These are phyloP conservation scores for Ogataea trehalophila DNA, from an alignment of 805 yeast genomes.

Conservation along the genomic window DNA sequence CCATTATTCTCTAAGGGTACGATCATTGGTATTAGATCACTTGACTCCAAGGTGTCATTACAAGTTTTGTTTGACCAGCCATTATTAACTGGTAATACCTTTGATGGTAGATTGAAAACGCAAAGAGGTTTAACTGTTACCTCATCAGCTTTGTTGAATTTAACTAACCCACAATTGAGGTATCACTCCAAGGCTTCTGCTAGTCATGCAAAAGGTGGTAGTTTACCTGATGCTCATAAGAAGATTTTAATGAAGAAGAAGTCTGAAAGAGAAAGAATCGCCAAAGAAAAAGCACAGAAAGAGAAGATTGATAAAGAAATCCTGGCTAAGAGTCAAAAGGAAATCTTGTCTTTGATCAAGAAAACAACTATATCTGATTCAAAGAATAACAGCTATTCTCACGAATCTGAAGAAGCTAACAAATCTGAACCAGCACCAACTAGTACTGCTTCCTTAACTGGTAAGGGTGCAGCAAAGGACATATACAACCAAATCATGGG, in stretches of 20 bases:
- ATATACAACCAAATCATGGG: slow-evolving; percentile 28
- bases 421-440: neutral
- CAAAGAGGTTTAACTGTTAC: slow-evolving; percentile 84
- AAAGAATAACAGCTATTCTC: slow-evolving; percentile 5
- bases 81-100: slow-evolving; percentile 72
- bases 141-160: slow-evolving; percentile 73
- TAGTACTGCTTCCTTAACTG: neutral
- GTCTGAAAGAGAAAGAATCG: slow-evolving; percentile 18
- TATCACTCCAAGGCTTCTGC: slow-evolving; percentile 67
- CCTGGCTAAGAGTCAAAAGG: slow-evolving; percentile 34
- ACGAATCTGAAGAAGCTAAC: neutral
- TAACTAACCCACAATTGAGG: slow-evolving; percentile 69
- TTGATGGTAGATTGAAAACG: slow-evolving; percentile 72
- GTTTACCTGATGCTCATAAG: slow-evolving; percentile 14
- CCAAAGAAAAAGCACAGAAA: too few relatives aligned
- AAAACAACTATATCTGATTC: slow-evolving; percentile 21
- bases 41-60: slow-evolving; percentile 59
- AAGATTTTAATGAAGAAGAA: slow-evolving; percentile 17
- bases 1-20: slow-evolving; percentile 88
- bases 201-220: slow-evolving; percentile 26
- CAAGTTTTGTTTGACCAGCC: slow-evolving; percentile 83
- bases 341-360: slow-evolving; percentile 41
- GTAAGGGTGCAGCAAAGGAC: slow-evolving; percentile 20
- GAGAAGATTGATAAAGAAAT: slow-evolving; percentile 23
- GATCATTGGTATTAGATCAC: slow-evolving; percentile 58